Base-by-base conservation (phyloP, 2,329 filamentous ascomycete species). In the Dryadomyces quercus-mongolicae region DNA sequence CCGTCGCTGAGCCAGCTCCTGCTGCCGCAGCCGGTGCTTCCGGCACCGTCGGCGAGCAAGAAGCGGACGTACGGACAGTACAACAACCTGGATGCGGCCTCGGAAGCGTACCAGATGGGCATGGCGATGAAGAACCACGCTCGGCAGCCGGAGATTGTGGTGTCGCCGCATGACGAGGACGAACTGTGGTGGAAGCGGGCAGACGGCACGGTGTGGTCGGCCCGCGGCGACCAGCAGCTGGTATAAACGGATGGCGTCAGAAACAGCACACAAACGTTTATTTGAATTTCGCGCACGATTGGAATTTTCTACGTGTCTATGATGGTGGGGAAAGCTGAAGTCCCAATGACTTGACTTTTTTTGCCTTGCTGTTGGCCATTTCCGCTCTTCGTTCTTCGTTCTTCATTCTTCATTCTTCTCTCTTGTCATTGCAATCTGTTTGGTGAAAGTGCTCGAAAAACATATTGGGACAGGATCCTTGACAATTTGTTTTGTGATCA, bases 151-250 rank as follows among this genome's bases (percentile, higher is more conserved):
- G 54, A 59, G 43, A 3, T 20, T 9, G 13, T 50, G 7, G 13
- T 15, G 2, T 9, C 6, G 16, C 22, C 49, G n/a, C 48, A 45
- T 9, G 54, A 55, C 5, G 48, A 36, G 13, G 57, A 58, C 5
- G 57, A 59, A 50, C 53, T 61, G 21, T 59, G 52, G 51, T 61
- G 60, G 60, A 59, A 59, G 54, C 58, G 60, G 1, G 60, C 60
- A 3, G 58, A 61, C 22, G 60, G 60, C 21, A 57, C 51, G 16
- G 49, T 59, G 3, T 60, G 59, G 55, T 55, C 57, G 18, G 54
- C 52, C 6, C 51, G 54, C 36, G 57, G 59, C 42, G 57, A 40
- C 9, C 51, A 25, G 20, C 36, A 31, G n/a, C 42, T 36, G 16
- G 52, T 44, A 40, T 56, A 34, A 57, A 20, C 46, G n/a, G 25